Percentiles rank a stretch among this genome's conserved stretches.
These are phyloP conservation scores for Claviceps maximensis DNA, from an alignment of 2,329 filamentous ascomycete species.

Conservation along the genomic window DNA sequence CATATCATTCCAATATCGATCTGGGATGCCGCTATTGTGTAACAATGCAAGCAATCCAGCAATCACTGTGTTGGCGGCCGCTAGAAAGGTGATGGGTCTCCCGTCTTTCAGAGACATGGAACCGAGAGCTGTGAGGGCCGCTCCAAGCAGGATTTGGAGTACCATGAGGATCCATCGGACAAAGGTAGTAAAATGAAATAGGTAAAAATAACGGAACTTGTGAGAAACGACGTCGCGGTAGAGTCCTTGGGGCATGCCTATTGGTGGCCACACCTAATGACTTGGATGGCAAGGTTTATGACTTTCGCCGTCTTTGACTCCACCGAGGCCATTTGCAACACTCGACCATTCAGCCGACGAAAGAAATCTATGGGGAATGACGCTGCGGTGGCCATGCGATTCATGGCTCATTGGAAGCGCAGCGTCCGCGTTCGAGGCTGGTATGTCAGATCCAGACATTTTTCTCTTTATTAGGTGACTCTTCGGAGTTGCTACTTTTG, in stretches of 20 bases:
- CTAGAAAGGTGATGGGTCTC: constrained; percentile 34
- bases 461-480: background rate
- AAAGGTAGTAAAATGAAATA: constrained; percentile 29
- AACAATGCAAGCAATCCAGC: constrained; percentile 37
- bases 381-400: constrained; percentile 8
- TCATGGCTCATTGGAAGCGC: constrained; percentile 1
- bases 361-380: constrained; percentile 25
- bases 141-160: constrained; percentile 34
- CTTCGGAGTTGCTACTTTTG: background rate
- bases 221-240: constrained; percentile 34
- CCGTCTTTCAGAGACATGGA: constrained; percentile 24
- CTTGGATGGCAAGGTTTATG: constrained; percentile 28
- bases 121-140: constrained; percentile 36
- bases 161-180: constrained; percentile 34
- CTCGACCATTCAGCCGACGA: constrained; percentile 30
- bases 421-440: background rate
- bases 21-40: constrained; percentile 40
- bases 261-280: constrained; percentile 30
- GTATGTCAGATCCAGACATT: background rate
- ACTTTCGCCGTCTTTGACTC: constrained; percentile 31
- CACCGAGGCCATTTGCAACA: constrained; percentile 34
- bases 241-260: constrained; percentile 33
- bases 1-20: constrained; percentile 35
- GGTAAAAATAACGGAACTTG: constrained; percentile 30
- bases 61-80: constrained; percentile 34